Base-by-base conservation (phyloP, 257 asterid genomes). In the Ligustrum vulgare region DNA sequence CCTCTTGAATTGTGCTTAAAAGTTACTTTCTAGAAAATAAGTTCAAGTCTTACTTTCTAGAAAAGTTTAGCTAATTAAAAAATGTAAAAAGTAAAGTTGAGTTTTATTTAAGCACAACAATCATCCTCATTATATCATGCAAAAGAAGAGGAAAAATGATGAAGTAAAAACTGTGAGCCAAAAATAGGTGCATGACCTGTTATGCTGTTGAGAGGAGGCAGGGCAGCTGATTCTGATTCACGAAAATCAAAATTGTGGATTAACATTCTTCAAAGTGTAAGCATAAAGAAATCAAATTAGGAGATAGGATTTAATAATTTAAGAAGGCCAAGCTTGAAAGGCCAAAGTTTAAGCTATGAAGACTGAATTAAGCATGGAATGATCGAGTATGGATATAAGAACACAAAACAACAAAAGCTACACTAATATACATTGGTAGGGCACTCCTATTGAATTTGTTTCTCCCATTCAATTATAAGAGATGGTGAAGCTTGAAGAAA, bases 171-270 rank as follows among this genome's bases (percentile, higher is more conserved):
- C n/a, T 45, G 11, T 33, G 28, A 64, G 8, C 54, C 5, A 20
- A 58, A 15, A 10, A 23, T 20, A 47, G 70, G 63, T 49, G 71
- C 35, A 68, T 73, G 68, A 89, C 96, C 87, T 85, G 88, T 80
- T 76, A 83, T 79, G 84, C 88, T 78, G 43, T 65, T 84, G 72
- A 93, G 87, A 65, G 97, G 97, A 72, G 97, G 97, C 87, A 93
- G 85, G 67, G 71, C 72, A 73, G 85, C 64, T 67, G 84, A 36
- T 77, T 82, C 98, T 93, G 90, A 80, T 81, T 72, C 77, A 77
- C 73, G 45, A 49, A 43, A 67, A 62, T 25, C 63, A 2, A 49
- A 60, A 25, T 23, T 32, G 31, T 31, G n/a, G 43, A 20, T 49
- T 25, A 22, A 37, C 65, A 15, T 2, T 39, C 58, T 9, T 18